phyloP scores from a whole-genome alignment of 2,329 filamentous ascomycete genomes.

The Xylariaceae sp. region DNA sequence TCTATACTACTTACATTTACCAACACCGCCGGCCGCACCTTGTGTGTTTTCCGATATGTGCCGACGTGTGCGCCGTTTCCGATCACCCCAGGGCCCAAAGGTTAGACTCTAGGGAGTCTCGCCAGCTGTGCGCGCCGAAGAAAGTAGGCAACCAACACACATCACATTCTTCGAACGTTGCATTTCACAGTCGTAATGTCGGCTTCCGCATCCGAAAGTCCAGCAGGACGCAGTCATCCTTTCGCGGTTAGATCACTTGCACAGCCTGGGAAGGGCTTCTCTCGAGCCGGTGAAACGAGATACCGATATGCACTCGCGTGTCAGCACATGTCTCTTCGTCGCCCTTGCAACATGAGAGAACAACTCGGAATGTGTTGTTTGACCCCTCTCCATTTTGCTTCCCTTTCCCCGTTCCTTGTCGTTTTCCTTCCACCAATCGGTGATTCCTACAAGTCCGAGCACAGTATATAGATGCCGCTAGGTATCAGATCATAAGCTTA shows the following conservation, averaged over 20 bases:
- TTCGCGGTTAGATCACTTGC: slow-evolving; percentile 9
- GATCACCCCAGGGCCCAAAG: neutral
- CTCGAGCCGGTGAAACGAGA: slow-evolving; percentile 13
- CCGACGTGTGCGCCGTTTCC: neutral
- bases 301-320: neutral
- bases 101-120: neutral
- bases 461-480: neutral
- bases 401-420: neutral
- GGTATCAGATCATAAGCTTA: neutral
- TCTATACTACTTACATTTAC: too few species aligned
- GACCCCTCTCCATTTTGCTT: neutral
- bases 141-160: neutral
- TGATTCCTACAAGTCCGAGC: neutral
- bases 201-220: slow-evolving; percentile 17
- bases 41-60: neutral
- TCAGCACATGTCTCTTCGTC: neutral
- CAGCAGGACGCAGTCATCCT: slow-evolving; percentile 17
- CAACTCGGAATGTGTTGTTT: neutral
- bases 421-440: neutral
- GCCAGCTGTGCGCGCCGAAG: too few species aligned
- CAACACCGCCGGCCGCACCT: neutral
- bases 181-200: slow-evolving; percentile 19
- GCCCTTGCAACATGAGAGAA: neutral
- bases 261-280: slow-evolving; percentile 13
- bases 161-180: slow-evolving; percentile 2